Base-by-base conservation (phyloP, 1,284 basidiomycete species). In the Cutaneotrichosporon cyanovorans region DNA sequence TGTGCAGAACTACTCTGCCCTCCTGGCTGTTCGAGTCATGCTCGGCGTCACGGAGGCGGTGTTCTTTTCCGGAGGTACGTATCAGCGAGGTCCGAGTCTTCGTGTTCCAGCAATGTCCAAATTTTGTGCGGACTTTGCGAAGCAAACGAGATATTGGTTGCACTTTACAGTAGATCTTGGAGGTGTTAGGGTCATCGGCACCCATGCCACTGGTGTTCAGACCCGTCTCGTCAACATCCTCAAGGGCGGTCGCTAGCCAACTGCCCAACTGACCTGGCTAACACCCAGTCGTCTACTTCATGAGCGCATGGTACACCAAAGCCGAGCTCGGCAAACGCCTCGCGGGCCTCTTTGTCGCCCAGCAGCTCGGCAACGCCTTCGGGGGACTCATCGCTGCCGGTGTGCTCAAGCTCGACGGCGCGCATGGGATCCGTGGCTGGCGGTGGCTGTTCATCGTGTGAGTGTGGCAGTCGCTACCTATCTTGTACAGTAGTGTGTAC, bases 301-400 rank as follows among this genome's bases (percentile, higher is more conserved):
- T 52, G 25, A 35, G 32, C 15, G 33, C 40, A 2, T 42, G 32
- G 32, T 63, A 64, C 38, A 50, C 48, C 8, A 51, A 58, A 4
- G 43, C 53, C n/a, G 63, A 68, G 42, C 54, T 58, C n/a, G 63
- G 52, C 0, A 40, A 42, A 9, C 57, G 62, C 15, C 53, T 53
- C 11, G 63, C 59, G 18, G 55, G 60, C 21, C 58, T 71, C 5
- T 72, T 66, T 57, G 58, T 57, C 21, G 68, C 67, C 2, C 61
- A 60, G 11, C 64, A 71, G 37, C 50, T 71, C 37, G 63, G 65
- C 1, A 71, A 69, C 43, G 71, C 71, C 11, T 66, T 69, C 45
- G 65, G 64, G 20, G 64, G 64, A 42, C 57, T 69, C 1, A 60
- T 71, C 45, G 65, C 65, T 8, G 51, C 63, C 7, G 65, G 58